Evolutionary conservation across 768 basidiomycete species (phyloP), one percentile per base, ranked within the genome.

Genomic region (Suillus ampliporus): DNA sequence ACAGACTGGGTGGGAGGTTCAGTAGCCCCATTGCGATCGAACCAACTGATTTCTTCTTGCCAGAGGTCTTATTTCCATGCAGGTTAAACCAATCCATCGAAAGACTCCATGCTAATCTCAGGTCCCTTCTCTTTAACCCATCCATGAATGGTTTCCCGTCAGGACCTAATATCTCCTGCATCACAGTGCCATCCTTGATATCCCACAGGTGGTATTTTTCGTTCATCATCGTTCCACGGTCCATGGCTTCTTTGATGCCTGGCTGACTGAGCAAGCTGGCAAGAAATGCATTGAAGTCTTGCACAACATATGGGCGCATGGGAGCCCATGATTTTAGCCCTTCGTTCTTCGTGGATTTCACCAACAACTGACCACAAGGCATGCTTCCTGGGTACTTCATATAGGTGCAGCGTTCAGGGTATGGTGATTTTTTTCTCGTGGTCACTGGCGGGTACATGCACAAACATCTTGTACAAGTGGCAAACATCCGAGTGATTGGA

Each of bases 11-110:
- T 5, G 79, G 79, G 10, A 81, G 70, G 64, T 79, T 81, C 74
- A 78, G 6, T 23, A 46, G 10, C 9, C 11, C 21, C 44, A 46
- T 46, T 1, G 10, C 1, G 1, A 46, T 46, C 5, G 67, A 67
- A 2, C 74, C 72, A 31, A 66, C 58, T 0, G 71, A 72, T 7
- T 53, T 67, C 1, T 51, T 63, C 50, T 74, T 69, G 14, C 74
- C 74, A 56, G 74, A 72, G 64, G 71, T 74, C 61, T 78, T 76
- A 44, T 75, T 77, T 5, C 66, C 63, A 44, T 63, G 75, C 1
- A 74, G 76, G 69, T 79, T 79, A 58, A 77, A 78, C 76, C 76
- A 78, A 60, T 79, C 75, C 58, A 77, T 64, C 63, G 72, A 78
- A 9, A 77, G 31, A 8, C 69, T 67, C 68, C 76, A 78, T 0